Base-by-base conservation (phyloP, 2,329 filamentous ascomycete genomes). In the Aspergillus unguis region DNA sequence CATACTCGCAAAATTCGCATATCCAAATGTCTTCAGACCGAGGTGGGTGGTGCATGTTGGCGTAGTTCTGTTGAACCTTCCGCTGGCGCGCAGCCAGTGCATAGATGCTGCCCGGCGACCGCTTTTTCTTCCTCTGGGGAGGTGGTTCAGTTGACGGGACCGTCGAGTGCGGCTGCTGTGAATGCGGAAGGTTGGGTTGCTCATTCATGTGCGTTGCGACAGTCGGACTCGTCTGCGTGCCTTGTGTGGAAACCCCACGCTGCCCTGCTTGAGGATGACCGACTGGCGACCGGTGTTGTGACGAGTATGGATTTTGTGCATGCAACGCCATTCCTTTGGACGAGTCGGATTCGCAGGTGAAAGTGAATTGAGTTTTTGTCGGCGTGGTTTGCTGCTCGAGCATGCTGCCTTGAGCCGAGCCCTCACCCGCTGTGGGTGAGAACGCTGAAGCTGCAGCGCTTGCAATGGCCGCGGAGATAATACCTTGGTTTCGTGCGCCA, bases 1-100 rank as follows among this genome's bases (percentile, higher is more conserved):
- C 92, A 67, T 96, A 99, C 71, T 99, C 94, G 76, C 94, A 99
- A 69, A 97, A 97, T 65, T 96, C 90, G 73, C 94, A 99, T 43
- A 97, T 91, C 89, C 92, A 97, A 46, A 91, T 82, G 56, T 96
- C 89, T 59, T 90, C 87, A 1, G 76, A 69, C 17, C 73, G 76
- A 0, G 88, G 87, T 1, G 88, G 87, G 63, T 88, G 85, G 62
- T 88, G 85, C 56, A 83, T 84, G 69, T 94, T 95, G 52, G 83
- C 81, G 58, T 88, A 86, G 62, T 88, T 83, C 55, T 94, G 88
- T 64, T 89, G 81, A 43, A 88, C 82, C 54, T 87, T 86, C 5
- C 94, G 87, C 59, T 90, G 84, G 26, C 85, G 84, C 27, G 90
- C 92, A 53, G 91, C 90, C 56, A 84, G 74, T 1, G 82, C 77